These are phyloP conservation scores for Cytospora piceicola DNA, from an alignment of 2,329 filamentous ascomycete genomes.

Conservation along the genomic window DNA sequence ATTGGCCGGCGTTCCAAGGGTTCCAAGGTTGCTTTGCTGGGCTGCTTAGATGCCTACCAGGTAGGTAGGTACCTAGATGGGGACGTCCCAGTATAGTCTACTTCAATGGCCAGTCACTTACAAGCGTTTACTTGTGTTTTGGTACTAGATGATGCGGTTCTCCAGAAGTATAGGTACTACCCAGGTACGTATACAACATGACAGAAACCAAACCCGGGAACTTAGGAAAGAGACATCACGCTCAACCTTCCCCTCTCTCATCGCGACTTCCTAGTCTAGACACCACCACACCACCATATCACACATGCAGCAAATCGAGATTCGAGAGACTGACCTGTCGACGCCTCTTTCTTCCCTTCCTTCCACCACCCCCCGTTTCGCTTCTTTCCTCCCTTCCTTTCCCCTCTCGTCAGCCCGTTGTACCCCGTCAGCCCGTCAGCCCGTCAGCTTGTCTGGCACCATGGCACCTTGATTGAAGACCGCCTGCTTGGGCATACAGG, in stretches of 20 bases:
- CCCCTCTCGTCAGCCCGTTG: neutral
- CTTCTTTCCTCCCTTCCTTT: neutral
- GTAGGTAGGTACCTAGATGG: neutral
- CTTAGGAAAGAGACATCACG: neutral
- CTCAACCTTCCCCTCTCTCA: neutral
- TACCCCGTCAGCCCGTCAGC: neutral
- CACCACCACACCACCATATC: conserved; percentile 20
- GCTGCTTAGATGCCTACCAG: neutral
- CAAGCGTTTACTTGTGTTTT: neutral
- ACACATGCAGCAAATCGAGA: conserved; percentile 18
- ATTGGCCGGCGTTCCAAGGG: conserved; percentile 15
- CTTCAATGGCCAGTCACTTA: neutral
- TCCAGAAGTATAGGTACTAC: neutral
- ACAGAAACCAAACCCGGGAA: too few species aligned
- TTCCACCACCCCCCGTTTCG: too few species aligned
- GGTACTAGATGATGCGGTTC: neutral
- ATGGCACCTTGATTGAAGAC: too few species aligned
- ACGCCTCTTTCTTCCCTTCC: neutral
- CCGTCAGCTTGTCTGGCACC: too few species aligned
- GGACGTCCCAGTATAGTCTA: neutral
- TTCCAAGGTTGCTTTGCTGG: neutral
- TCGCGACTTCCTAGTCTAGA: conserved; percentile 7
- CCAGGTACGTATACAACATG: neutral
- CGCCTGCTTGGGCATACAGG: too few species aligned
- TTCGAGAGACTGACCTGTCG: neutral